These are phyloP conservation scores for Daldinia loculata DNA, from an alignment of 495 filamentous ascomycete genomes.

Conservation along the genomic window DNA sequence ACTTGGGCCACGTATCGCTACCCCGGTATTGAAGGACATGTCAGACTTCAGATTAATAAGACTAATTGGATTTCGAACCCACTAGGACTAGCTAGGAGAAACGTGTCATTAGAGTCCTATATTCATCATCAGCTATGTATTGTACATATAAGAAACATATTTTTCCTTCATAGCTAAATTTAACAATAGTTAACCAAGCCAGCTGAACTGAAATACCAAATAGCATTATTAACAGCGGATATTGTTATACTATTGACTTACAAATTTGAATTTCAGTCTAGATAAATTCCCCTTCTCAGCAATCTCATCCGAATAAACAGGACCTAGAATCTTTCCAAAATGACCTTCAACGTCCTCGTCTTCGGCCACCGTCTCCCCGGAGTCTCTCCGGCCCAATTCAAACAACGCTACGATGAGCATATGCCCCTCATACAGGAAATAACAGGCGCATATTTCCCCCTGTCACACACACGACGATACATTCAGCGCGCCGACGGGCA, in stretches of 20 bases:
- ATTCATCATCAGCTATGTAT: neutral
- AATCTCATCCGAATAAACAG: neutral
- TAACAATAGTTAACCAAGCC: neutral
- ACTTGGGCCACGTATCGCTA: neutral
- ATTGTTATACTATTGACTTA: neutral
- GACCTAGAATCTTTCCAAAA: neutral
- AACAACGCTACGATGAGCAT: conserved; percentile 11
- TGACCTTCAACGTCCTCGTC: conserved; percentile 4
- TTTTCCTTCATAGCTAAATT: neutral
- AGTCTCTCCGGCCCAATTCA: conserved; percentile 6
- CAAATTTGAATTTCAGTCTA: neutral
- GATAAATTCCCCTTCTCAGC: neutral
- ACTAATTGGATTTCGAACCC: neutral
- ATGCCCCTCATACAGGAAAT: conserved; percentile 1
- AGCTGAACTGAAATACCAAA: neutral
- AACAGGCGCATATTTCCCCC: conserved; percentile 7
- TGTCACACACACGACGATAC: conserved; percentile 13
- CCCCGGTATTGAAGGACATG: neutral
- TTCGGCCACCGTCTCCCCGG: conserved; percentile 12
- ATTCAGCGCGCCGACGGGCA: conserved; percentile 2
- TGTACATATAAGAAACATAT: neutral
- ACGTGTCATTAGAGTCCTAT: neutral
- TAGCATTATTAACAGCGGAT: neutral
- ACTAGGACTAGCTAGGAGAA: neutral
- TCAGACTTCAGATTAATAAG: neutral